phyloP scores from a whole-genome alignment of 2,329 filamentous ascomycete species.

The Emmonsiellopsis sp. region DNA sequence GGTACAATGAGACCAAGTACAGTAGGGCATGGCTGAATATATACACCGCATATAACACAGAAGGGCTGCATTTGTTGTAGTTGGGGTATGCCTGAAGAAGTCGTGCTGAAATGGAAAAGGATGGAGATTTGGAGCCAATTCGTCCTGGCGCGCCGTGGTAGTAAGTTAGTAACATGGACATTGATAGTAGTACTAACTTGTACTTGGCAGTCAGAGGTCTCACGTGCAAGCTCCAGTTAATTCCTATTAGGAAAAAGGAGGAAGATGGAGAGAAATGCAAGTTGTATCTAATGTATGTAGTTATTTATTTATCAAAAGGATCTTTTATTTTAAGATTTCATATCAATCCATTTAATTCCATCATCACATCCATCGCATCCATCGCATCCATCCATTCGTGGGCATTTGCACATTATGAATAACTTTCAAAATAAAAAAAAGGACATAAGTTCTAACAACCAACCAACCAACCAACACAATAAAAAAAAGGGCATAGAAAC shows the following conservation, averaged over 20 bases:
- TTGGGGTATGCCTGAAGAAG: neutral
- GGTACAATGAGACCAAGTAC: neutral
- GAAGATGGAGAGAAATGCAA: too few species aligned
- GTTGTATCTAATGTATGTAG: neutral
- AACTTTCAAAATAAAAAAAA: neutral
- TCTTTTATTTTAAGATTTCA: neutral
- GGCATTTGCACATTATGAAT: neutral
- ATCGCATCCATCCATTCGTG: neutral
- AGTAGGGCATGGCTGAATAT: neutral
- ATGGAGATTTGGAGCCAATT: neutral
- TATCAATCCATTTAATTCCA: neutral
- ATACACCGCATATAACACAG: slow-evolving; percentile 4
- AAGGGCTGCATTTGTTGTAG: neutral
- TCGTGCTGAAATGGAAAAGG: neutral
- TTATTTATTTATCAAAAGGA: neutral
- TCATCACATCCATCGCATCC: neutral
- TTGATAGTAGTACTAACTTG: neutral
- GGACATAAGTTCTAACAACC: neutral
- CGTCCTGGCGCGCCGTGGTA: neutral
- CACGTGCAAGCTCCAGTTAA: too few species aligned
- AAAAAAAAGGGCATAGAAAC: neutral
- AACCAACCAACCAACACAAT: neutral
- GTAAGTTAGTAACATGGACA: too few species aligned
- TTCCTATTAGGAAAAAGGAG: too few species aligned
- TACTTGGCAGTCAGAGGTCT: too few species aligned